A percentile compares a stretch with the other conserved stretches of the same genome.
phyloP scores from a whole-genome alignment of 495 filamentous ascomycete species.

The Parachaetomium inaequale region DNA sequence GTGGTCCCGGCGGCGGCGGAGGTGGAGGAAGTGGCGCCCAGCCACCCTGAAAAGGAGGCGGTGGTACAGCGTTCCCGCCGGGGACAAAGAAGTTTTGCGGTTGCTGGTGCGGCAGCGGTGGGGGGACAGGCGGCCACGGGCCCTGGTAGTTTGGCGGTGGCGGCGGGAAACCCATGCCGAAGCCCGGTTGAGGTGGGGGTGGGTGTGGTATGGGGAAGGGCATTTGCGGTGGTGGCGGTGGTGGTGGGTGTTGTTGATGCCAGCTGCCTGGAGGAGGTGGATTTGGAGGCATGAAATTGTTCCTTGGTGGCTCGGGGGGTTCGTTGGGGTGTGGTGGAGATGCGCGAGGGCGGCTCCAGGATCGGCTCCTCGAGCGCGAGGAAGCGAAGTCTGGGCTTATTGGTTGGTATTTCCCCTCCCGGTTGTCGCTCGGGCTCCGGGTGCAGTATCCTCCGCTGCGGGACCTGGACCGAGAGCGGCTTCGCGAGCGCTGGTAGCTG shows the following conservation, averaged over 20 bases:
- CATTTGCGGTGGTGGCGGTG: neutral
- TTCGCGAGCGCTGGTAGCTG: slow-evolving; percentile 29
- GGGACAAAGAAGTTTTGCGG: slow-evolving; percentile 5
- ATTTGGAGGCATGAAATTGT: slow-evolving; percentile 34
- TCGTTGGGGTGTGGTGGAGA: neutral
- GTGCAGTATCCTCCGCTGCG: slow-evolving; percentile 30
- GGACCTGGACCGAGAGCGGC: slow-evolving; percentile 33
- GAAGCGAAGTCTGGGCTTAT: neutral
- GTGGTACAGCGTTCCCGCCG: slow-evolving; percentile 6
- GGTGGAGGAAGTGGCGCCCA: slow-evolving; percentile 26
- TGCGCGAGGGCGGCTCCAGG: slow-evolving; percentile 4
- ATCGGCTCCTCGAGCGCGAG: slow-evolving; percentile 1
- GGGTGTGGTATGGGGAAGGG: slow-evolving; percentile 11
- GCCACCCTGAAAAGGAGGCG: slow-evolving; percentile 13
- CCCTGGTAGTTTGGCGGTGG: slow-evolving; percentile 48
- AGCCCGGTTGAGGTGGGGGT: slow-evolving; percentile 21
- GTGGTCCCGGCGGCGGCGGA: slow-evolving; percentile 25
- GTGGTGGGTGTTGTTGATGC: slow-evolving; percentile 21
- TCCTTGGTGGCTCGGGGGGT: slow-evolving; percentile 30
- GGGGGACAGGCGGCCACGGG: slow-evolving; percentile 46
- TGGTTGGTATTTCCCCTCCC: slow-evolving; percentile 1
- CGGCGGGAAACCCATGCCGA: slow-evolving; percentile 22
- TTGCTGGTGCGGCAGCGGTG: slow-evolving; percentile 40
- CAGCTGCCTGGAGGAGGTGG: slow-evolving; percentile 29
- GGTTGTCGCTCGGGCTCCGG: slow-evolving; percentile 22